Evolutionary conservation across 2,329 filamentous ascomycete species (phyloP).

Genomic region (Claviceps pazoutovae): DNA sequence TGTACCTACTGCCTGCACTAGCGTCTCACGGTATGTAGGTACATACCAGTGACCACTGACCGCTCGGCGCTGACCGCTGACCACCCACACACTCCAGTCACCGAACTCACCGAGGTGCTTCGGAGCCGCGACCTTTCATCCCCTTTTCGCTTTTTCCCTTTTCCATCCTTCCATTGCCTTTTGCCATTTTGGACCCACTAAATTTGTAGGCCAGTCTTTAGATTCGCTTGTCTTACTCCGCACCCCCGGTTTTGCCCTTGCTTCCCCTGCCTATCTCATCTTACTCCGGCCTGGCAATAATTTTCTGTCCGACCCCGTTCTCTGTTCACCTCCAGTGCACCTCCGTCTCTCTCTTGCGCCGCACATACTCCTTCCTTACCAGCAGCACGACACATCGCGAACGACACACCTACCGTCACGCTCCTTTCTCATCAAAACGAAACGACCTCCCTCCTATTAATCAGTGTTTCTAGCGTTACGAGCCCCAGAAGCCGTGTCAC

Average conservation of each 20-base stretch:
- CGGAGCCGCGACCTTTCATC: neutral
- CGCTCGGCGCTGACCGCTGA: too few species aligned
- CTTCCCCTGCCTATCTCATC: neutral
- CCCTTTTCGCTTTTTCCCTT: neutral
- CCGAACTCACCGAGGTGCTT: too few species aligned
- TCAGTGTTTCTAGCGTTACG: neutral
- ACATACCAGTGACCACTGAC: too few species aligned
- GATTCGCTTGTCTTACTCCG: neutral
- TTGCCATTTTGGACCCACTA: neutral
- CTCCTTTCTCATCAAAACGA: neutral
- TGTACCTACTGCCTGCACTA: too few species aligned
- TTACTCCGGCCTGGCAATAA: neutral
- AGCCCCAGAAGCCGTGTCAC: neutral
- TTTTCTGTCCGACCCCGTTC: neutral
- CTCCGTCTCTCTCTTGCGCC: neutral
- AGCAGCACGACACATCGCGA: neutral
- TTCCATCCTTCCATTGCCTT: neutral
- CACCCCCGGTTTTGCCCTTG: neutral
- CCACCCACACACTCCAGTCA: too few species aligned
- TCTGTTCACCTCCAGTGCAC: neutral
- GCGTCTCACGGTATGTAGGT: too few species aligned
- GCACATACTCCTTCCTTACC: neutral
- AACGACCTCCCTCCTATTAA: neutral
- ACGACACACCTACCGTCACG: neutral
- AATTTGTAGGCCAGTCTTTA: neutral